Base-by-base conservation (phyloP, 495 filamentous ascomycete species). In the Durotheca rogersii region DNA sequence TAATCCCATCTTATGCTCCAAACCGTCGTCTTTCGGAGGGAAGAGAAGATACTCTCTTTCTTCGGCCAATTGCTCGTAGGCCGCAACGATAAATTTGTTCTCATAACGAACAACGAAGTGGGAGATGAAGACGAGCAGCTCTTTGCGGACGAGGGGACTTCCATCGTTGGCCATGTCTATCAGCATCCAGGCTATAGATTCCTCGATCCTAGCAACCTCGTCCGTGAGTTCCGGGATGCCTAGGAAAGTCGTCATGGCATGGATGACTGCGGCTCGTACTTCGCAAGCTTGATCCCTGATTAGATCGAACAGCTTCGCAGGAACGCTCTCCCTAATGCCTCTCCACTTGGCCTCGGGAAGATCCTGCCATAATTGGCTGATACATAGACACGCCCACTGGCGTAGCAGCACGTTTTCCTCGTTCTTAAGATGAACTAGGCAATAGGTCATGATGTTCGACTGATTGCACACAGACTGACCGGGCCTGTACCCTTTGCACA, bases 301-400 rank as follows among this genome's bases (percentile, higher is more conserved):
- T 20, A 96, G 77, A 36, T 83, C 82, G 31, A 85, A 87, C 0
- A 99, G 79, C 56, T 87, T 84, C 38, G 81, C 70, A 27, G 88
- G 88, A 6, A 91, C 93, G 49, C 81, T 78, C 58, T 85, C 87
- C 35, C 88, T 76, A 49, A 97, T 95, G 12, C 89, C 93, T 63
- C 86, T 80, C 89, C 90, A 95, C 65, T 96, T 97, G 1, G 90
- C 92, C 53, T 96, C 90, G 0, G 90, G 81, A 40, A 87, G 86
- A 64, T 94, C 87, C 25, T 79, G 79, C 92, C 94, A 99, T 5
- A 99, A 78, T 73, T 95, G 91, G 63, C 92, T 95, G 29, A 99
- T 83, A 67, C 91, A 96, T 3, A 99, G 80, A 65, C 90, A 96
- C 7, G 90, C 90, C 93, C 94, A 99, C 68, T 97, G 93, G 16